A percentile compares a stretch with the other conserved stretches of the same genome.
Evolutionary conservation across 2,329 filamentous ascomycete species (phyloP).

Genomic region (Dactylella cylindrospora): DNA sequence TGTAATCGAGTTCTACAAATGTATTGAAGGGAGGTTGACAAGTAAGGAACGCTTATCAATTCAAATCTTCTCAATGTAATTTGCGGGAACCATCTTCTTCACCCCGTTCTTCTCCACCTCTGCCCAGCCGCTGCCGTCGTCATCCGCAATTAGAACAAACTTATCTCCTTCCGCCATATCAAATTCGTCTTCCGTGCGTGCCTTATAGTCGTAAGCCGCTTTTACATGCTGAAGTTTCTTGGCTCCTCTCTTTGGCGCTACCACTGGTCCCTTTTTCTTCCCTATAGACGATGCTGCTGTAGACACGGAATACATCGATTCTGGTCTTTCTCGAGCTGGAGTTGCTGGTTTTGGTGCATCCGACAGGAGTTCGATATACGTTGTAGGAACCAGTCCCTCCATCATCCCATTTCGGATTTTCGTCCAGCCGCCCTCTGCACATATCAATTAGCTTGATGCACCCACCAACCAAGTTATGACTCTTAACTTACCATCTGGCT

Average conservation of each 20-base stretch:
- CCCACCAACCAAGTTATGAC: no score
- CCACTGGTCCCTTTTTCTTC: conserved; percentile 88
- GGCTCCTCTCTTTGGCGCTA: conserved; percentile 84
- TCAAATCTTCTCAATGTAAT: conserved; percentile 78
- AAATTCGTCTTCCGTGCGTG: conserved; percentile 82
- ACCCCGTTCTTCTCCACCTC: conserved; percentile 91
- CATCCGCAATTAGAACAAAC: conserved; percentile 84
- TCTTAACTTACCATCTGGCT: conserved; percentile 75
- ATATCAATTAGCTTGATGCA: no score
- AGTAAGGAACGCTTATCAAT: conserved; percentile 40
- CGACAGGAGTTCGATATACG: conserved; percentile 71
- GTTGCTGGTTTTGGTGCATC: conserved; percentile 55
- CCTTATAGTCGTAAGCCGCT: conserved; percentile 87
- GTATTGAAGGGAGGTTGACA: not conserved
- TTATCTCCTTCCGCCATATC: conserved; percentile 87
- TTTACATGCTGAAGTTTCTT: conserved; percentile 94
- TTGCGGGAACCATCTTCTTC: conserved; percentile 87
- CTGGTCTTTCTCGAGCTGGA: conserved; percentile 45
- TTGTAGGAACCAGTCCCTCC: conserved; percentile 82
- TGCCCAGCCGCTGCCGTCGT: conserved; percentile 91
- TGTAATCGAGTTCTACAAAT: not conserved
- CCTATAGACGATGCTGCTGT: conserved; percentile 52
- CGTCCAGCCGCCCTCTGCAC: conserved; percentile 67
- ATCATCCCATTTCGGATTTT: conserved; percentile 73
- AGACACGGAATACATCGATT: conserved; percentile 13